Evolutionary conservation across 2,329 filamentous ascomycete species (phyloP).

Genomic region (Gnomoniopsis smithogilvyi): DNA sequence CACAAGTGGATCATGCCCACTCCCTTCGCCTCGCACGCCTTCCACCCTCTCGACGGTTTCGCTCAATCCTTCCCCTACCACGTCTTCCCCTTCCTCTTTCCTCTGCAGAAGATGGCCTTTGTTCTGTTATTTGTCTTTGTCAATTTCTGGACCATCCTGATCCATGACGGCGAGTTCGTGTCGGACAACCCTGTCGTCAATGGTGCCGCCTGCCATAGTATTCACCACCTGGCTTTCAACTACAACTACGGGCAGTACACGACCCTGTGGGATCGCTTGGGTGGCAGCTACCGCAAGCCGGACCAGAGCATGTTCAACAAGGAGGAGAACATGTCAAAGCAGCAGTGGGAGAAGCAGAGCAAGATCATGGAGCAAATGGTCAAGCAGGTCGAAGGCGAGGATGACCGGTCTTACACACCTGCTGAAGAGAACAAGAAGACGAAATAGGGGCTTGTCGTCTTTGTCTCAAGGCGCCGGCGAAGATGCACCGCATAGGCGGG

Average conservation of each 20-base stretch:
- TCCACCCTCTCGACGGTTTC: constrained; percentile 92
- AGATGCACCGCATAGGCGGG: neutral
- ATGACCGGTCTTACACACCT: constrained; percentile 46
- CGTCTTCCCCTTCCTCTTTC: constrained; percentile 88
- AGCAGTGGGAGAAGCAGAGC: constrained; percentile 75
- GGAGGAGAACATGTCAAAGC: constrained; percentile 79
- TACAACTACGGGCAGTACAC: constrained; percentile 96
- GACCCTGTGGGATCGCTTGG: constrained; percentile 85
- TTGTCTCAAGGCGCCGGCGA: neutral
- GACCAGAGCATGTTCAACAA: constrained; percentile 81
- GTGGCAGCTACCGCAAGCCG: constrained; percentile 81
- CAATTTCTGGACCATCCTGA: constrained; percentile 96
- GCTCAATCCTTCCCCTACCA: constrained; percentile 89
- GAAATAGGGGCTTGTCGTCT: constrained; percentile 24
- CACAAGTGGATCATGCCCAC: constrained; percentile 99
- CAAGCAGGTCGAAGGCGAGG: constrained; percentile 63
- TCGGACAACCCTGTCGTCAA: constrained; percentile 90
- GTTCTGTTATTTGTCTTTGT: constrained; percentile 85
- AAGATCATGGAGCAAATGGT: constrained; percentile 74
- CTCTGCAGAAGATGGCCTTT: constrained; percentile 86
- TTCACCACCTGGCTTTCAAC: constrained; percentile 86
- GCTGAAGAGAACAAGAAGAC: constrained; percentile 46
- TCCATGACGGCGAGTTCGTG: constrained; percentile 93
- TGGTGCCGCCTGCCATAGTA: constrained; percentile 88
- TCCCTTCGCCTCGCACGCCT: constrained; percentile 87